These are phyloP conservation scores for Suhomyces pyralidae DNA, from an alignment of 805 yeast genomes.

Conservation along the genomic window DNA sequence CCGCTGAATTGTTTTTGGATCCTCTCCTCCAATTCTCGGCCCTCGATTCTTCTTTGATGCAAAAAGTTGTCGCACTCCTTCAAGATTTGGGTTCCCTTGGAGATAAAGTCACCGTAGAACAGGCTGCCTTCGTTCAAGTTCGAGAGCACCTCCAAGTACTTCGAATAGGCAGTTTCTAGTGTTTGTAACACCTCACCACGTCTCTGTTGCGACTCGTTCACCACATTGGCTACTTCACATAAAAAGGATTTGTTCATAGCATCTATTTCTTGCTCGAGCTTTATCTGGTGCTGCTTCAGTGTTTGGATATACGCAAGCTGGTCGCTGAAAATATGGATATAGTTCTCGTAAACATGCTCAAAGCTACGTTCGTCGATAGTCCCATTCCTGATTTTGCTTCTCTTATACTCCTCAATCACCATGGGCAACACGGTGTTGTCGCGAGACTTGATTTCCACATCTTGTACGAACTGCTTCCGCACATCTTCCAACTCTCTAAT, in stretches of 20 bases:
- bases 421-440: conserved; percentile 51
- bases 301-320: conserved; percentile 49
- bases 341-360: conserved; percentile 38
- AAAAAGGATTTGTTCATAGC: conserved; percentile 12
- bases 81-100: conserved; percentile 43
- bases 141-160: conserved; percentile 52
- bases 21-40: conserved; percentile 44
- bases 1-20: conserved; percentile 1
- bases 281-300: conserved; percentile 27
- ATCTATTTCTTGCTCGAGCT: conserved; percentile 15
- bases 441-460: conserved; percentile 43
- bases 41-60: conserved; percentile 50
- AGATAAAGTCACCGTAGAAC: conserved; percentile 64
- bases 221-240: conserved; percentile 4
- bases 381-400: conserved; percentile 16
- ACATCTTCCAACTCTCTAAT: conserved; percentile 29
- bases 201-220: conserved; percentile 22
- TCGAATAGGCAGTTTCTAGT: conserved; percentile 48
- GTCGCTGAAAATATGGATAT: conserved; percentile 44
- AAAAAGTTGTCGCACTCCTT: conserved; percentile 52
- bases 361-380: conserved; percentile 27
- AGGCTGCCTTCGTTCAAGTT: conserved; percentile 66
- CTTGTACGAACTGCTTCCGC: conserved; percentile 39
- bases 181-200: conserved; percentile 51
- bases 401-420: conserved; percentile 47